A percentile compares a stretch with the other conserved stretches of the same genome.
These are phyloP conservation scores for Diversispora eburnea DNA, from an alignment of 192 early-diverging fungal genomes.

Conservation along the genomic window DNA sequence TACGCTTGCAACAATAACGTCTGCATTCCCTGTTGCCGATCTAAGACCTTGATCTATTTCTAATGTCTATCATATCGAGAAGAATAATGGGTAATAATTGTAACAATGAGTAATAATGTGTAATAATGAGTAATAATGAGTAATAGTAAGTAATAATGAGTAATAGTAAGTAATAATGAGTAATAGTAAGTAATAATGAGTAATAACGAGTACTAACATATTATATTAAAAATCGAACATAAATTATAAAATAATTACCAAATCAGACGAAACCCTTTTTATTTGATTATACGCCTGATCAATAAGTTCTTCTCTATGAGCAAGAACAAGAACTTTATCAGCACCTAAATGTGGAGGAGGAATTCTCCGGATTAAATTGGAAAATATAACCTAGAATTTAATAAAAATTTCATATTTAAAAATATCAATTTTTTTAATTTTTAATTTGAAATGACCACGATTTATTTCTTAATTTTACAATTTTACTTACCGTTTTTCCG, in stretches of 20 bases:
- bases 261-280: constrained; percentile 39
- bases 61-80: constrained; percentile 41
- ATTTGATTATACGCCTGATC: constrained; percentile 76
- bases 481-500: constrained; percentile 73
- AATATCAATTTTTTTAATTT: no score
- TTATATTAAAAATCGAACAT: not conserved
- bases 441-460: not conserved
- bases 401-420: not conserved
- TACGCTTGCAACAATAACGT: constrained; percentile 79
- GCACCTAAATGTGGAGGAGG: constrained; percentile 56
- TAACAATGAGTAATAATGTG: no score
- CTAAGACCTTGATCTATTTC: constrained; percentile 65
- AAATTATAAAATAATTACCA: constrained; percentile 40
- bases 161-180: no score
- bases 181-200: no score
- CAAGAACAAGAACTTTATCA: constrained; percentile 78
- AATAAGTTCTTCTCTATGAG: constrained; percentile 86
- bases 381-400: constrained; percentile 63
- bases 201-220: no score
- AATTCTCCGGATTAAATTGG: constrained; percentile 72
- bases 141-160: no score
- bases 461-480: not conserved
- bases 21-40: constrained; percentile 53
- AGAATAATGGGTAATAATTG: no score
- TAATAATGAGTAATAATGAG: no score